A percentile compares a stretch with the other conserved stretches of the same genome.
These are phyloP conservation scores for Ceratocystis huliohia DNA, from an alignment of 2,329 filamentous ascomycete genomes.

Conservation along the genomic window DNA sequence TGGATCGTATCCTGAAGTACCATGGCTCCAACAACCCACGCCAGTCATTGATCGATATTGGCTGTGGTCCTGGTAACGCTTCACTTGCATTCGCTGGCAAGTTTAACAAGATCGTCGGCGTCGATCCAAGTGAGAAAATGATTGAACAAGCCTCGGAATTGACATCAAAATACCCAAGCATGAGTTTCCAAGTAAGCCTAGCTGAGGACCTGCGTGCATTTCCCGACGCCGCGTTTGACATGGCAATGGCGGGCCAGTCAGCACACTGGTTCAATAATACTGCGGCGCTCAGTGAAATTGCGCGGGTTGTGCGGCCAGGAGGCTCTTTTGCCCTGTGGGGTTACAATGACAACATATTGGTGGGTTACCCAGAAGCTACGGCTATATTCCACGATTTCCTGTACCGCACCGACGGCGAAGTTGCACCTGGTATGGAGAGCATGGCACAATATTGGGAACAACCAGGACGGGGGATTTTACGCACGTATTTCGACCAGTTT, in stretches of 20 bases:
- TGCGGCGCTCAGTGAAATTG: conserved; percentile 42
- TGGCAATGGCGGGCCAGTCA: conserved; percentile 41
- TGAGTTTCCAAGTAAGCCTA: conserved; percentile 35
- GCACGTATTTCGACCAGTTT: conserved; percentile 39
- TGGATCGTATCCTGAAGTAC: conserved; percentile 41
- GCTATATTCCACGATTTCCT: conserved; percentile 42
- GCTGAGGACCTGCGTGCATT: conserved; percentile 45
- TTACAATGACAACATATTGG: conserved; percentile 51
- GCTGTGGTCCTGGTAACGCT: conserved; percentile 49
- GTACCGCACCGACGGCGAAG: conserved; percentile 34
- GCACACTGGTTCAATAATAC: conserved; percentile 55
- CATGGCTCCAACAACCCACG: conserved; percentile 29
- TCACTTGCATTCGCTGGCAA: conserved; percentile 40
- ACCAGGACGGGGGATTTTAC: conserved; percentile 44
- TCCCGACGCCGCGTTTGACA: conserved; percentile 38
- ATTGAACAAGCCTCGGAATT: conserved; percentile 35
- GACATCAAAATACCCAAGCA: conserved; percentile 24
- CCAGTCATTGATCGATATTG: conserved; percentile 41
- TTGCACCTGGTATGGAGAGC: conserved; percentile 33
- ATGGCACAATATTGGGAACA: conserved; percentile 51
- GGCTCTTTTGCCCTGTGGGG: conserved; percentile 54
- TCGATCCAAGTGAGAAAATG: conserved; percentile 48
- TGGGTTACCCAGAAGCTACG: conserved; percentile 40
- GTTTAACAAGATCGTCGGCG: conserved; percentile 40
- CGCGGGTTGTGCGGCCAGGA: conserved; percentile 39